phyloP scores from a whole-genome alignment of 768 basidiomycete species.

The Suillus brevipes region DNA sequence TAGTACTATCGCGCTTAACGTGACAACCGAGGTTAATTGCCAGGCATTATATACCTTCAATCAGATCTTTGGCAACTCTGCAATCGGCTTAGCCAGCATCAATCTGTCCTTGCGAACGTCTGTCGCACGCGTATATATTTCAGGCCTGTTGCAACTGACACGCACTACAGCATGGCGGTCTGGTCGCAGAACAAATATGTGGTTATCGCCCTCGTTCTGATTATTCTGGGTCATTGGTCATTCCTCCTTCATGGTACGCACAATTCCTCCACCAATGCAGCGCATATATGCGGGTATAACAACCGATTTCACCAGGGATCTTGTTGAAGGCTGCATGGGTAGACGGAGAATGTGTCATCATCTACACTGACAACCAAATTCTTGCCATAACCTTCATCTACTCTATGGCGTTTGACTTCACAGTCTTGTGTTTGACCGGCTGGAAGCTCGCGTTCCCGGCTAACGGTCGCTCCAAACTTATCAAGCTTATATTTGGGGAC shows the following conservation, averaged over 20 bases:
- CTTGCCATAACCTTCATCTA: constrained; percentile 72
- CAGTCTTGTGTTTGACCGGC: constrained; percentile 59
- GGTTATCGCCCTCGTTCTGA: constrained; percentile 46
- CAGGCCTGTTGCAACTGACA: neutral
- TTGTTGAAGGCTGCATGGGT: constrained; percentile 61
- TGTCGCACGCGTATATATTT: constrained; percentile 21
- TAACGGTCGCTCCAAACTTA: constrained; percentile 54
- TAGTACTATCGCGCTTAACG: constrained; percentile 60
- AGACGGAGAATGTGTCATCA: constrained; percentile 54
- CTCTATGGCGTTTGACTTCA: constrained; percentile 70
- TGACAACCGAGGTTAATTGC: constrained; percentile 60
- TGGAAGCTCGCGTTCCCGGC: constrained; percentile 54
- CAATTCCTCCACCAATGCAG: neutral
- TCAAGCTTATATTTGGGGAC: constrained; percentile 68
- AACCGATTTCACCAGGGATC: constrained; percentile 40
- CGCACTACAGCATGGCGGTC: constrained; percentile 56
- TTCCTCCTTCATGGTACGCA: constrained; percentile 61
- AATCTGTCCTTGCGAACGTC: constrained; percentile 71
- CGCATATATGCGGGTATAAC: constrained; percentile 8
- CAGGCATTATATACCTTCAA: constrained; percentile 72
- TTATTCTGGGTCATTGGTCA: constrained; percentile 74
- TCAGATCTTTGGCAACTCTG: constrained; percentile 61
- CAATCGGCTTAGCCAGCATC: constrained; percentile 69
- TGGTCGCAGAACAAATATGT: constrained; percentile 63
- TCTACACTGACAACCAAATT: constrained; percentile 54